A percentile compares a stretch with the other conserved stretches of the same genome.
Evolutionary conservation across 768 basidiomycete genomes (phyloP).

Genomic region (Tephrocybe sp.): DNA sequence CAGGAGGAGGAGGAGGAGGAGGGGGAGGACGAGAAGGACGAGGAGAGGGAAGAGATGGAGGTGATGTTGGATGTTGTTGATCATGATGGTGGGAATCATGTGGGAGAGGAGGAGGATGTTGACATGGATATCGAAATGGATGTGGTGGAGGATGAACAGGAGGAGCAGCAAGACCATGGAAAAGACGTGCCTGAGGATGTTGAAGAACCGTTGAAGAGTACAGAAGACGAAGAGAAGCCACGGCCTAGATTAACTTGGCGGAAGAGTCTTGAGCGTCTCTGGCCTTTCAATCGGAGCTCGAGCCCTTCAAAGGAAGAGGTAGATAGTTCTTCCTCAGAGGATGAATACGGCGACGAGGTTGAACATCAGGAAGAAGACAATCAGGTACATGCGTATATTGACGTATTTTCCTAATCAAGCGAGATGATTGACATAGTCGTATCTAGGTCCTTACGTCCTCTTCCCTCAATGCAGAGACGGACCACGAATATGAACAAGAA

Average conservation of each 20-base stretch:
- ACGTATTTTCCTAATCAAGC: not conserved
- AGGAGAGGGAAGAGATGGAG: conserved; percentile 47
- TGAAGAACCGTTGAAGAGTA: conserved; percentile 15
- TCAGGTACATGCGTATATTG: conserved; percentile 6
- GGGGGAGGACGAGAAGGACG: conserved; percentile 48
- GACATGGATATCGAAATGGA: conserved; percentile 18
- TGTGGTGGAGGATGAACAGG: conserved; percentile 19
- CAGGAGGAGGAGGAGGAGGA: conserved; percentile 6
- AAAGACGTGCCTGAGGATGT: conserved; percentile 26
- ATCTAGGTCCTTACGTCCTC: no score
- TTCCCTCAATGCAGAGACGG: not conserved
- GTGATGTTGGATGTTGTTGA: conserved; percentile 37
- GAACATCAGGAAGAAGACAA: conserved; percentile 4
- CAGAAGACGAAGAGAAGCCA: conserved; percentile 18
- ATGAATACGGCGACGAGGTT: conserved; percentile 3
- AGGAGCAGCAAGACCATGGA: conserved; percentile 22
- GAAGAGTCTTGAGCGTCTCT: conserved; percentile 40
- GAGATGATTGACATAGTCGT: no score
- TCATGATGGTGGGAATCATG: conserved; percentile 30
- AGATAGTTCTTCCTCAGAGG: conserved; percentile 10
- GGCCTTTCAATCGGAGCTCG: conserved; percentile 32
- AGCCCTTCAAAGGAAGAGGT: conserved; percentile 19
- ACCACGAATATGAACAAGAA: conserved; percentile 3
- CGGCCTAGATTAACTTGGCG: conserved; percentile 37
- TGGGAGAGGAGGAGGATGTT: conserved; percentile 24